phyloP scores from a whole-genome alignment of 2,329 filamentous ascomycete genomes.

The Trichocomaceae sp. region DNA sequence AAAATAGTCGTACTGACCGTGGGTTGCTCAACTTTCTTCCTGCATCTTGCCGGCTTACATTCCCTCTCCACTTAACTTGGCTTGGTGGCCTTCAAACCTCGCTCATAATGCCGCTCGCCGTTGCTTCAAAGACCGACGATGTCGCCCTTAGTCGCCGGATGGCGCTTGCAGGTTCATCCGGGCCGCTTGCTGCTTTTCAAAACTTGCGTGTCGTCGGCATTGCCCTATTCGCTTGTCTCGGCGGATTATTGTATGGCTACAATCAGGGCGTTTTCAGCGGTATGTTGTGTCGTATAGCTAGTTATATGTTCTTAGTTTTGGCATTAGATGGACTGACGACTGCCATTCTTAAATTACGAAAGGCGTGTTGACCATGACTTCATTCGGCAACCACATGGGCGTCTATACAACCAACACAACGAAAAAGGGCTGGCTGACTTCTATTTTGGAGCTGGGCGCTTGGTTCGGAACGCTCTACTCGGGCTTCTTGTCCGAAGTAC shows the following conservation, averaged over 20 bases:
- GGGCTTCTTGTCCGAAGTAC: conserved; percentile 63
- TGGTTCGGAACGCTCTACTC: conserved; percentile 68
- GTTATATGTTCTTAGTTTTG: neutral
- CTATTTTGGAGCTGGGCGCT: conserved; percentile 69
- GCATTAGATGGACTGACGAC: neutral
- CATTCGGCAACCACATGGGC: conserved; percentile 20
- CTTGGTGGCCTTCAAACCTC: neutral
- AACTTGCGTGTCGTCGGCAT: conserved; percentile 57
- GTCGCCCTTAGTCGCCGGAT: conserved; percentile 48
- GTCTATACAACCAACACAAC: conserved; percentile 18
- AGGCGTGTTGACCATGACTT: conserved; percentile 16
- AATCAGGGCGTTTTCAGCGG: conserved; percentile 23
- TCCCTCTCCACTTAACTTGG: neutral
- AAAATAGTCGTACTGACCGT: neutral
- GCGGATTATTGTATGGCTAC: conserved; percentile 39
- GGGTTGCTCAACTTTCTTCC: neutral
- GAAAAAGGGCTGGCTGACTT: conserved; percentile 24
- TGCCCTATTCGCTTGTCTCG: conserved; percentile 57
- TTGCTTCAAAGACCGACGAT: conserved; percentile 33
- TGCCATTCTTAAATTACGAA: conserved; percentile 1
- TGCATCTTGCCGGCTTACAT: neutral
- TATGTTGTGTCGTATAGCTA: neutral
- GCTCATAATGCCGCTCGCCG: conserved; percentile 6
- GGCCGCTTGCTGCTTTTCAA: conserved; percentile 49
- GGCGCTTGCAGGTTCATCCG: conserved; percentile 49